Evolutionary conservation across 306 rosid species (phyloP).

Genomic region (Citrullus mucosospermus): DNA sequence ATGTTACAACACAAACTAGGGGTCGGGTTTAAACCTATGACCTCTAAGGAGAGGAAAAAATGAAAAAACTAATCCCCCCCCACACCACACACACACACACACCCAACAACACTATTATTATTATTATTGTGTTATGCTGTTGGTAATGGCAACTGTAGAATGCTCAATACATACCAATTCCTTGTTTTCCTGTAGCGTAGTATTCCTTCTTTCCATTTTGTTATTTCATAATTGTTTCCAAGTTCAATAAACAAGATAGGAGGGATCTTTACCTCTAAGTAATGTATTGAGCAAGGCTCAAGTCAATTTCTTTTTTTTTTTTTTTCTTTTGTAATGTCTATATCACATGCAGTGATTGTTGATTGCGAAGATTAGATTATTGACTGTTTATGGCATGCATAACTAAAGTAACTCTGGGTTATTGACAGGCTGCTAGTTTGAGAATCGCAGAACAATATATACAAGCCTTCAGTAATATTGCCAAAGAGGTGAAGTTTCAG

Average conservation of each 20-base stretch:
- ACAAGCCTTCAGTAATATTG: slow-evolving; percentile 74
- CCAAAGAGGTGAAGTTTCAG: slow-evolving; percentile 61
- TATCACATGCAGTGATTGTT: neutral
- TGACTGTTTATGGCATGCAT: neutral
- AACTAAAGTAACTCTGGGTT: neutral
- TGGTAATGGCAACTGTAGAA: neutral
- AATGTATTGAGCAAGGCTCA: neutral
- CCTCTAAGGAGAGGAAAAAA: neutral
- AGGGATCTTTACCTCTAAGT: neutral
- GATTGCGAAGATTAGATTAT: neutral
- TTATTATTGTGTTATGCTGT: too few species aligned
- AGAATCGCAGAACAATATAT: slow-evolving; percentile 88
- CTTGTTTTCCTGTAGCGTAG: neutral
- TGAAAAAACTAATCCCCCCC: neutral
- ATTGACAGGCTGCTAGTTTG: slow-evolving; percentile 83
- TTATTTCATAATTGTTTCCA: neutral
- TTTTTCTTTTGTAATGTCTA: neutral
- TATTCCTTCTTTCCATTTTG: neutral
- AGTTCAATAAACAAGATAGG: neutral
- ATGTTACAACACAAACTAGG: too few species aligned
- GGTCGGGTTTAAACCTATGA: neutral
- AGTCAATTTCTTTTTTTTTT: neutral
- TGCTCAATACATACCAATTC: neutral
- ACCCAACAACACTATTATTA: too few species aligned
- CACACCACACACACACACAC: too few species aligned